These are phyloP conservation scores for Lantana camara DNA, from an alignment of 257 asterid genomes.

Conservation along the genomic window DNA sequence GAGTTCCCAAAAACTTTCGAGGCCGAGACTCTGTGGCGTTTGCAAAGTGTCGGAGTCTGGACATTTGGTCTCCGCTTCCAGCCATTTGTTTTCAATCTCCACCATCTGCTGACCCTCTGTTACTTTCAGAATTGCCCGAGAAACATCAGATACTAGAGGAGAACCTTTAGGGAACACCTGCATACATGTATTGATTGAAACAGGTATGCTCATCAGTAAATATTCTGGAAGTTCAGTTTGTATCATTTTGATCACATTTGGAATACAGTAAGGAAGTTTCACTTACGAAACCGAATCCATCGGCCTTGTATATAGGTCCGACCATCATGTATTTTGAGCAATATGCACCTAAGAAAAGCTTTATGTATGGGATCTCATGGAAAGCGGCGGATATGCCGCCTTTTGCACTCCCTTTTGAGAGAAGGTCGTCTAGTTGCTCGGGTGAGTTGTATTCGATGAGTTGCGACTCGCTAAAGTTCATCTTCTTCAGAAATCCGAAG, in stretches of 20 bases:
- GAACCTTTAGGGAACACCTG: constrained; percentile 54
- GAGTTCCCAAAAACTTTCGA: constrained; percentile 48
- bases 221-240: too few species aligned
- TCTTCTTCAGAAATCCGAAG: constrained; percentile 17
- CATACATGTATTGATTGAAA: background rate
- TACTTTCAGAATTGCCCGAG: constrained; percentile 48
- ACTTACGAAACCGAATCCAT: constrained; percentile 60
- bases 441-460: constrained; percentile 28
- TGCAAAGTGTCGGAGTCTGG: constrained; percentile 14
- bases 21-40: constrained; percentile 27
- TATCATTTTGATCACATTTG: too few species aligned
- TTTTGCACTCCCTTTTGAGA: constrained; percentile 33
- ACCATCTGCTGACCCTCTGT: constrained; percentile 37
- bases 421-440: constrained; percentile 27
- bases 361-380: constrained; percentile 47
- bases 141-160: constrained; percentile 42
- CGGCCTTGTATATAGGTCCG: constrained; percentile 41
- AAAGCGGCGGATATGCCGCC: constrained; percentile 45
- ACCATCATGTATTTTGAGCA: constrained; percentile 41
- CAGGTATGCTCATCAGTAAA: too few species aligned
- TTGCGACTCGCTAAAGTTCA: constrained; percentile 29
- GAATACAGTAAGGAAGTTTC: background rate
- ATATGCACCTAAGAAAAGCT: constrained; percentile 43
- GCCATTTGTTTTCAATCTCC: constrained; percentile 30
- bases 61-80: constrained; percentile 31